Evolutionary conservation across 2,329 filamentous ascomycete species (phyloP).

Genomic region (Trichoderma cornu-damae): DNA sequence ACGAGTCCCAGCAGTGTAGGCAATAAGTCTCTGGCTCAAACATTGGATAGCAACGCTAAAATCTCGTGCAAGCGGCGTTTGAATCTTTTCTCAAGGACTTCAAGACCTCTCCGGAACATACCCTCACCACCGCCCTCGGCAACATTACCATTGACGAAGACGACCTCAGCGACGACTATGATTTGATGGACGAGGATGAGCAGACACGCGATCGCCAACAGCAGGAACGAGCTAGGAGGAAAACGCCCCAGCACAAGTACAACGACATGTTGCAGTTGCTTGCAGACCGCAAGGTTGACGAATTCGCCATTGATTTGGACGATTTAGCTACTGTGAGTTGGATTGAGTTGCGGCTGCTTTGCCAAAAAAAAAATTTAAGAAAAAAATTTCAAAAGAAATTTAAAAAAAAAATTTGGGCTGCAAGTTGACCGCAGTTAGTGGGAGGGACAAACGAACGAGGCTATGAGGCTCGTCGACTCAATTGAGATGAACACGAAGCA

Average conservation of each 20-base stretch:
- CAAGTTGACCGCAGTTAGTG: conserved; percentile 48
- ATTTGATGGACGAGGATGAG: conserved; percentile 82
- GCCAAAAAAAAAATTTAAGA: too few relatives aligned
- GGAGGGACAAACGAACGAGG: conserved; percentile 65
- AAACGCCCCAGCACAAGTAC: conserved; percentile 74
- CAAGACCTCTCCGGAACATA: conserved; percentile 69
- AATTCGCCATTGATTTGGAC: conserved; percentile 83
- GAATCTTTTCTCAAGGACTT: conserved; percentile 83
- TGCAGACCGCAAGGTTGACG: conserved; percentile 69
- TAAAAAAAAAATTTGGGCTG: too few relatives aligned
- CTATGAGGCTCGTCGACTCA: conserved; percentile 70
- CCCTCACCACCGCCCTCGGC: conserved; percentile 75
- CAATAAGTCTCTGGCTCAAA: conserved; percentile 15
- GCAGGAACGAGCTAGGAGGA: conserved; percentile 45
- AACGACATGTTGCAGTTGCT: conserved; percentile 81
- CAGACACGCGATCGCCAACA: conserved; percentile 49
- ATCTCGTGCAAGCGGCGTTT: conserved; percentile 59
- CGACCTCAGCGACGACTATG: conserved; percentile 82
- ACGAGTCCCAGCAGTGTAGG: conserved; percentile 78
- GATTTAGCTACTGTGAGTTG: conserved; percentile 67
- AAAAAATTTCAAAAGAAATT: too few relatives aligned
- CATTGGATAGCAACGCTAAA: not conserved
- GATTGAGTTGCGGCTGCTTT: not conserved
- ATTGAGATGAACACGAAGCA: conserved; percentile 90
- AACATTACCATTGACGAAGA: conserved; percentile 83